Evolutionary conservation across 768 basidiomycete genomes (phyloP).

Genomic region (Agaricus sinodeliciosus): DNA sequence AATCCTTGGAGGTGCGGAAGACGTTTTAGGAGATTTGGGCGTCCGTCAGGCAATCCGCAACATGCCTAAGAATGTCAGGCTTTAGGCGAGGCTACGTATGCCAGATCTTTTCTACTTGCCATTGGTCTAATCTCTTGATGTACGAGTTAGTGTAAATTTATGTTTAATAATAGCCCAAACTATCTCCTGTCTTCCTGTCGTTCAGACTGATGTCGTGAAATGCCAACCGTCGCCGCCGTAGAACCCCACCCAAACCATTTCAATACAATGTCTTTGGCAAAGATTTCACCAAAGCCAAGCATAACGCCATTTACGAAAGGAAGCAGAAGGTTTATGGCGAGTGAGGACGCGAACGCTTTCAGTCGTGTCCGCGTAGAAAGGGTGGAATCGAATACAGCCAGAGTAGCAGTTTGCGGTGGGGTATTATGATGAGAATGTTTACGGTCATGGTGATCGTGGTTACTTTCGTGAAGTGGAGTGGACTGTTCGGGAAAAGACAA

Average conservation of each 20-base stretch:
- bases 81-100: slow-evolving; percentile 30
- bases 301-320: slow-evolving; percentile 94
- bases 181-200: neutral
- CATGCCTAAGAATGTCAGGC: slow-evolving; percentile 64
- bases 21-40: slow-evolving; percentile 76
- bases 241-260: slow-evolving; percentile 46
- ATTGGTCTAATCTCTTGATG: neutral
- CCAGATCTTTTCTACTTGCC: neutral
- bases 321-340: slow-evolving; percentile 79
- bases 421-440: slow-evolving; percentile 8
- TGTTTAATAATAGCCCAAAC: neutral
- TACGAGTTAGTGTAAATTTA: slow-evolving; percentile 4
- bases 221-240: slow-evolving; percentile 29
- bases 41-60: slow-evolving; percentile 72
- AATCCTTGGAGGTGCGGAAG: slow-evolving; percentile 76
- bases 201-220: slow-evolving; percentile 1
- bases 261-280: slow-evolving; percentile 73
- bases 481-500: slow-evolving; percentile 65
- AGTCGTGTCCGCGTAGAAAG: slow-evolving; percentile 62
- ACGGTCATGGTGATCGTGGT: slow-evolving; percentile 12
- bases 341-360: slow-evolving; percentile 61
- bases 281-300: slow-evolving; percentile 95
- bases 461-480: slow-evolving; percentile 34
- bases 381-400: slow-evolving; percentile 63
- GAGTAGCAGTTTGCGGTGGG: slow-evolving; percentile 44